A percentile compares a stretch with the other conserved stretches of the same genome.
Evolutionary conservation across 768 basidiomycete genomes (phyloP).

Genomic region (Serendipita sp.): DNA sequence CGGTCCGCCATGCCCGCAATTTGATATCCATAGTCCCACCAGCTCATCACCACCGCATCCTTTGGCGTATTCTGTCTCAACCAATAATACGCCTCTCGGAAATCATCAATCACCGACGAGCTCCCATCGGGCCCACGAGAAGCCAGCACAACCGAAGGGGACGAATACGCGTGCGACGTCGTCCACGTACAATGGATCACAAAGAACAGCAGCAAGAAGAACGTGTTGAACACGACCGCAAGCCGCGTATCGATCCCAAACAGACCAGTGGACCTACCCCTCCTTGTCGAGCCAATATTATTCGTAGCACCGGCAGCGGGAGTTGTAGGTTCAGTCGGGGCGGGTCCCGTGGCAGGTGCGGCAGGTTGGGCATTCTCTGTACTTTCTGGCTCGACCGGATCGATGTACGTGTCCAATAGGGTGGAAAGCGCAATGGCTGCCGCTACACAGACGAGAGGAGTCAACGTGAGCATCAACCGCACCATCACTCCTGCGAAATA

Average conservation of each 20-base stretch:
- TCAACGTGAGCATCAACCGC: slow-evolving; percentile 92
- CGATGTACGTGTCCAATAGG: slow-evolving; percentile 79
- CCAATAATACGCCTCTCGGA: slow-evolving; percentile 99
- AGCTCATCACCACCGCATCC: slow-evolving; percentile 90
- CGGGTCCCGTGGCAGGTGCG: slow-evolving; percentile 17
- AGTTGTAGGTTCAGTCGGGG: slow-evolving; percentile 20
- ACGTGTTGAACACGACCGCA: slow-evolving; percentile 53
- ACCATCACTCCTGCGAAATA: slow-evolving; percentile 99
- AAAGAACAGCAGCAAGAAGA: slow-evolving; percentile 73
- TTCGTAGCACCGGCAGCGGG: slow-evolving; percentile 21
- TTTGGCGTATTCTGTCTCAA: slow-evolving; percentile 85
- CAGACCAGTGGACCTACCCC: slow-evolving; percentile 46
- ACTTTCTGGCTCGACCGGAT: slow-evolving; percentile 53
- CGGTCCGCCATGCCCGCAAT: slow-evolving; percentile 98
- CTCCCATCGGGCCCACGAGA: slow-evolving; percentile 67
- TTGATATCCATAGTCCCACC: slow-evolving; percentile 99
- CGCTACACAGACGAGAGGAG: slow-evolving; percentile 89
- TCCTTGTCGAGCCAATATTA: too few relatives aligned
- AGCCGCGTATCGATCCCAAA: slow-evolving; percentile 76
- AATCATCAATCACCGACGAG: slow-evolving; percentile 94
- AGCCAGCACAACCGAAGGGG: slow-evolving; percentile 89
- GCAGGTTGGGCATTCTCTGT: slow-evolving; percentile 9
- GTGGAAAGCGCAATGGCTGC: slow-evolving; percentile 83
- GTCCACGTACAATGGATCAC: slow-evolving; percentile 97
- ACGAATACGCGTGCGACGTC: slow-evolving; percentile 88